Evolutionary conservation across 345 rosid species (phyloP).

Genomic region (Luvunga scandens): DNA sequence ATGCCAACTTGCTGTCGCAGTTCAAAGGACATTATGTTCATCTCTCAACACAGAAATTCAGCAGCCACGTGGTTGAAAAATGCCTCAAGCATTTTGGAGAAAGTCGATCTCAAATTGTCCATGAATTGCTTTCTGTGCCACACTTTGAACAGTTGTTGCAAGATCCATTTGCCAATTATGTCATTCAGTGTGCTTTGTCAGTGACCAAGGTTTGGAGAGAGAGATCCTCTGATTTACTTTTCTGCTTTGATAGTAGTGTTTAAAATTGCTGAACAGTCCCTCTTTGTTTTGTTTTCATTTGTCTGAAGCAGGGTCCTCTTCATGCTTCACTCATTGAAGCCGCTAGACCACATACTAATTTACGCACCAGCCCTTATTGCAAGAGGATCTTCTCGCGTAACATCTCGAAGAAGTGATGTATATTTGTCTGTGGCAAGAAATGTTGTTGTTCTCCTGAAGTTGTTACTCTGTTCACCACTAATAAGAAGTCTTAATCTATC

Average conservation of each 20-base stretch:
- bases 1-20: slow-evolving; percentile 39
- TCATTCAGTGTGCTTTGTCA: slow-evolving; percentile 64
- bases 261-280: neutral
- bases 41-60: slow-evolving; percentile 65
- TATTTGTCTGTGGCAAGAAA: slow-evolving; percentile 1
- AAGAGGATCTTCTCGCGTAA: slow-evolving; percentile 66
- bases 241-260: neutral
- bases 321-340: slow-evolving; percentile 46
- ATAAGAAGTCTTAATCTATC: slow-evolving; percentile 12
- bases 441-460: slow-evolving; percentile 33
- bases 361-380: slow-evolving; percentile 65
- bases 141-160: slow-evolving; percentile 66
- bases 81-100: slow-evolving; percentile 50
- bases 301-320: slow-evolving; percentile 44
- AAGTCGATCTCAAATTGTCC: slow-evolving; percentile 51
- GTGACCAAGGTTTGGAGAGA: slow-evolving; percentile 44
- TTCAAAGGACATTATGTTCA: slow-evolving; percentile 52
- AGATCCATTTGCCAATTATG: slow-evolving; percentile 78
- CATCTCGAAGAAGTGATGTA: slow-evolving; percentile 51
- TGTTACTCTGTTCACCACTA: slow-evolving; percentile 21
- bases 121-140: slow-evolving; percentile 47
- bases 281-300: slow-evolving; percentile 9
- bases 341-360: slow-evolving; percentile 36
- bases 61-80: slow-evolving; percentile 80
- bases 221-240: neutral